phyloP scores from a whole-genome alignment of 257 asterid species.

The Rhazya stricta region DNA sequence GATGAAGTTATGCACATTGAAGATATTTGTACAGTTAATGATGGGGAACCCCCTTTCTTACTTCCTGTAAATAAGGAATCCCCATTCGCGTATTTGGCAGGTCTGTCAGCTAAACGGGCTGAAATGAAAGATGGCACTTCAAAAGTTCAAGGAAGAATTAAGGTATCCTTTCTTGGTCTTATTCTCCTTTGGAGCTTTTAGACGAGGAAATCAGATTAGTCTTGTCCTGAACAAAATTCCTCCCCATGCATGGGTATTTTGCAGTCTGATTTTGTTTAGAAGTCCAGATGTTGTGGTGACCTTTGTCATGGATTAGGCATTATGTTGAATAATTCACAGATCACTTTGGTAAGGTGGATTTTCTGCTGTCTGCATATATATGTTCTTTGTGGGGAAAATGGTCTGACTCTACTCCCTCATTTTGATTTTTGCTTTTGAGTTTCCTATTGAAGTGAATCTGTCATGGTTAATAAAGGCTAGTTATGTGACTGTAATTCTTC shows the following conservation, averaged over 20 bases:
- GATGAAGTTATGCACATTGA: conserved; percentile 38
- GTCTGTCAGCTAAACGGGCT: conserved; percentile 57
- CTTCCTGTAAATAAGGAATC: conserved; percentile 47
- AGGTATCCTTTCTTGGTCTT: conserved; percentile 34
- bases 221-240: neutral
- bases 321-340: neutral
- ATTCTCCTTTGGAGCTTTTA: neutral
- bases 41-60: conserved; percentile 39
- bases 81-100: conserved; percentile 90
- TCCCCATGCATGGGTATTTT: neutral
- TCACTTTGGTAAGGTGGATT: neutral
- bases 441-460: neutral
- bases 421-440: neutral
- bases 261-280: neutral
- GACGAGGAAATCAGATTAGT: neutral
- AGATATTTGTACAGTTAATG: conserved; percentile 44
- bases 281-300: neutral
- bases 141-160: conserved; percentile 67
- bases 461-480: neutral
- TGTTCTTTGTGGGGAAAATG: neutral
- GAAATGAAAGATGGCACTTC: conserved; percentile 35
- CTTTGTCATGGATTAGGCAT: neutral
- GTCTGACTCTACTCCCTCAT: neutral
- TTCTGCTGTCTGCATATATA: neutral
- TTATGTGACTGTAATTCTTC: neutral